Evolutionary conservation across 306 rosid species (phyloP).

Genomic region (Sphenostylis stenocarpa): DNA sequence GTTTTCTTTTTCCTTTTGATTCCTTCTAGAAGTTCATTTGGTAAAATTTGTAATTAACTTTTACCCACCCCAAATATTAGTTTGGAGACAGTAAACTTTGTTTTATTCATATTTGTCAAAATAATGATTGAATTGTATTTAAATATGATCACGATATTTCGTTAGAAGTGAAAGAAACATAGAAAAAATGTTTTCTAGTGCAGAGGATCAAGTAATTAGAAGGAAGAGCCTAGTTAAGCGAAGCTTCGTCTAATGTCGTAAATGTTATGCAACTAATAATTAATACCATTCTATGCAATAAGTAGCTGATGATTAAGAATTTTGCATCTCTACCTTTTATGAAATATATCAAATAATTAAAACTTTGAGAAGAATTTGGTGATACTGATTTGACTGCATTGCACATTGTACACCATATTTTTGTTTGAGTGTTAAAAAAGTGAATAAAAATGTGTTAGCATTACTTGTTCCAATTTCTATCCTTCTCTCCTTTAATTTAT

Average conservation of each 20-base stretch:
- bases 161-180: not conserved
- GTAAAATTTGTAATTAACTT: not conserved
- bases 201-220: not conserved
- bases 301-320: not conserved
- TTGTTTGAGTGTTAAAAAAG: not conserved
- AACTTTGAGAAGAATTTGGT: conserved; percentile 6
- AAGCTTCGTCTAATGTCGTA: conserved; percentile 1
- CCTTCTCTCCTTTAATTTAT: not conserved
- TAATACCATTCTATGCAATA: not conserved
- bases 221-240: not conserved
- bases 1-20: conserved; percentile 1
- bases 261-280: conserved; percentile 1
- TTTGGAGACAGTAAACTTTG: not conserved
- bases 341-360: not conserved
- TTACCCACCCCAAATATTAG: not conserved
- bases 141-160: not conserved
- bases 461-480: not conserved
- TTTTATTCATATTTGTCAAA: not conserved
- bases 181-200: not conserved
- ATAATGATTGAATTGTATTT: not conserved
- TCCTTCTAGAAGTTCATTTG: not conserved
- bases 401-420: not conserved
- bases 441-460: not conserved
- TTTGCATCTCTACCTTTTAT: not conserved
- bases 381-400: not conserved